Evolutionary conservation across 2,329 filamentous ascomycete species (phyloP), one percentile per base, ranked within the genome.

Genomic region (Periglandula ipomoeae): DNA sequence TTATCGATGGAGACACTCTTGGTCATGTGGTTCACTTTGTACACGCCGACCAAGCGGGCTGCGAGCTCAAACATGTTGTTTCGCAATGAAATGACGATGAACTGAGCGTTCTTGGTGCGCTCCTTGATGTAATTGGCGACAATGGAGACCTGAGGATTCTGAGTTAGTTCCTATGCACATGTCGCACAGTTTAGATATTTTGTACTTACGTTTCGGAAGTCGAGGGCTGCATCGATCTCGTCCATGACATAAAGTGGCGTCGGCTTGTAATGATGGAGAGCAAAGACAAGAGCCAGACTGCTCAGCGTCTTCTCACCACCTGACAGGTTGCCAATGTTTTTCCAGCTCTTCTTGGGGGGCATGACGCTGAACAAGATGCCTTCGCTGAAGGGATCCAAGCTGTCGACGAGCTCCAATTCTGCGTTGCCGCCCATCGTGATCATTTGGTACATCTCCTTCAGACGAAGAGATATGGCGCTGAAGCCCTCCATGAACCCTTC

Each of bases 371-470:
- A 98, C 43, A 96, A 66, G 53, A 98, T 97, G 23, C 93, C 93
- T 68, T 98, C 93, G 6, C 87, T 89, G 73, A 98, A 98, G 0
- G 93, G 93, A 65, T 98, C 94, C 3, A 98, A 74, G 17, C 85
- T 91, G 71, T 98, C 93, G 37, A 98, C 93, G 22, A 98, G 82
- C 67, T 98, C 94, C 11, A 98, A 79, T 70, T 98, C 93, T 0
- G 93, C 93, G 60, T 98, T 98, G 49, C 93, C 93, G 53, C 93
- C 93, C 89, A 98, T 97, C 20, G 93, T 98, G 65, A 98, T 98
- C 90, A 98, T 96, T 65, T 98, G 93, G 70, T 98, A 98, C 93
- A 98, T 98, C 63, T 98, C 93, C 73, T 98, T 98, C 41, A 98
- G 76, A 1, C 91, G 86, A 22, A 96, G 75, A 1, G 91, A 97